phyloP scores from a whole-genome alignment of 352 stramenopile genomes.

The Thalassiosira exigua region DNA sequence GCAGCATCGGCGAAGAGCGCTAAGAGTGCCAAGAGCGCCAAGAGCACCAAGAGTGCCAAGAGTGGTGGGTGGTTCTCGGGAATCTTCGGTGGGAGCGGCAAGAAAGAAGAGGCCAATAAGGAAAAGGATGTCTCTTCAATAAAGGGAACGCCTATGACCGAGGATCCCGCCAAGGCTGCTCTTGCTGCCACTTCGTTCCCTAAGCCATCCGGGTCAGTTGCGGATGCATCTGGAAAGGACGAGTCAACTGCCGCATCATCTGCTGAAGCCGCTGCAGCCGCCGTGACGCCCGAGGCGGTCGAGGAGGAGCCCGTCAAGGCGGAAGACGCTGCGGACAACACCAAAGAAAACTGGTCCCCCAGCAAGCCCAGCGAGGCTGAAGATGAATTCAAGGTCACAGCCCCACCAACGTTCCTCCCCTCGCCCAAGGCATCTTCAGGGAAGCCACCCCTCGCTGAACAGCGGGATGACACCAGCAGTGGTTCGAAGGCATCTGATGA shows the following conservation, averaged over 20 bases:
- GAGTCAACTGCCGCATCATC: neutral
- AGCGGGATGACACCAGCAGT: too few relatives aligned
- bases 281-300: neutral
- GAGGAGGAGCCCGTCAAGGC: neutral
- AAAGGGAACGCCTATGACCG: neutral
- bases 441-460: neutral
- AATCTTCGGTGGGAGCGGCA: neutral
- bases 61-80: neutral
- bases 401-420: neutral
- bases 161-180: neutral
- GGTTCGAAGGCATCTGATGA: too few relatives aligned
- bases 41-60: neutral
- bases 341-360: constrained; percentile 12
- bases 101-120: neutral
- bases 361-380: neutral
- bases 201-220: too few relatives aligned
- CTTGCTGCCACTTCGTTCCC: too few relatives aligned
- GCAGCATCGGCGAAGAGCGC: neutral
- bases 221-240: neutral
- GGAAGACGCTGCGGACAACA: too few relatives aligned
- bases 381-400: neutral
- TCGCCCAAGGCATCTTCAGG: neutral
- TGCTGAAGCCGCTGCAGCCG: neutral
- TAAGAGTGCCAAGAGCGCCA: neutral
- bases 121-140: neutral